A percentile compares a stretch with the other conserved stretches of the same genome.
These are phyloP conservation scores for Simplicillium sp. DNA, from an alignment of 2,329 filamentous ascomycete species.

Conservation along the genomic window DNA sequence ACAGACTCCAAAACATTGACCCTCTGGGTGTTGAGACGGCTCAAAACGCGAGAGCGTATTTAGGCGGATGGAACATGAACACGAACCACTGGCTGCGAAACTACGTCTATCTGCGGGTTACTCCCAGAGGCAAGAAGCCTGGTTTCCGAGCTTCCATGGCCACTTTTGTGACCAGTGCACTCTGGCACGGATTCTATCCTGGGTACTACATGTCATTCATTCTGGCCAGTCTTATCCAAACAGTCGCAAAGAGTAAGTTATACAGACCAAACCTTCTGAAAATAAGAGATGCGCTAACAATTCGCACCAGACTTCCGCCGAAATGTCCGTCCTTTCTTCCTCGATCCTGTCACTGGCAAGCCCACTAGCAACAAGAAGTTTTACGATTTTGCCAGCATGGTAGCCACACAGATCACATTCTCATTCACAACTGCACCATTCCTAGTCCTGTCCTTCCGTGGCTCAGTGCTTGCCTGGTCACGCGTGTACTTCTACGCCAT, in stretches of 20 bases:
- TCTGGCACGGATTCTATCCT: conserved; percentile 98
- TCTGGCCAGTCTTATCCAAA: conserved; percentile 84
- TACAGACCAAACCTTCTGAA: too few relatives aligned
- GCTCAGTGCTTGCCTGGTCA: conserved; percentile 68
- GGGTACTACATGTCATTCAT: conserved; percentile 92
- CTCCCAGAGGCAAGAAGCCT: conserved; percentile 89
- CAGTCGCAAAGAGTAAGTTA: conserved; percentile 79
- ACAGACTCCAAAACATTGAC: conserved; percentile 82
- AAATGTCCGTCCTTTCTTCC: conserved; percentile 83
- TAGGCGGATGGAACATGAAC: conserved; percentile 97
- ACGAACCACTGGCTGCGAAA: conserved; percentile 95
- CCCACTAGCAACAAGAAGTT: conserved; percentile 67
- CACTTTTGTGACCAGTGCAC: conserved; percentile 87
- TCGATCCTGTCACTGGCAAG: conserved; percentile 63
- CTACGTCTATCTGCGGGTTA: conserved; percentile 92
- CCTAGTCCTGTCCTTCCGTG: conserved; percentile 64
- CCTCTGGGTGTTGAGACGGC: conserved; percentile 79
- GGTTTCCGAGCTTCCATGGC: conserved; percentile 91
- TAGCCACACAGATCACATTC: conserved; percentile 74
- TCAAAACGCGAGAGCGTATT: conserved; percentile 85
- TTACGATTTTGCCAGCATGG: conserved; percentile 71
- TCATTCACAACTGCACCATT: conserved; percentile 80
- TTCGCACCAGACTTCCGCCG: conserved; percentile 66
- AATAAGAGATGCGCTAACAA: too few relatives aligned
- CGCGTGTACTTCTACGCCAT: conserved; percentile 85